These are phyloP conservation scores for Dictyophora rubrovolvata DNA, from an alignment of 768 basidiomycete genomes.

Conservation along the genomic window DNA sequence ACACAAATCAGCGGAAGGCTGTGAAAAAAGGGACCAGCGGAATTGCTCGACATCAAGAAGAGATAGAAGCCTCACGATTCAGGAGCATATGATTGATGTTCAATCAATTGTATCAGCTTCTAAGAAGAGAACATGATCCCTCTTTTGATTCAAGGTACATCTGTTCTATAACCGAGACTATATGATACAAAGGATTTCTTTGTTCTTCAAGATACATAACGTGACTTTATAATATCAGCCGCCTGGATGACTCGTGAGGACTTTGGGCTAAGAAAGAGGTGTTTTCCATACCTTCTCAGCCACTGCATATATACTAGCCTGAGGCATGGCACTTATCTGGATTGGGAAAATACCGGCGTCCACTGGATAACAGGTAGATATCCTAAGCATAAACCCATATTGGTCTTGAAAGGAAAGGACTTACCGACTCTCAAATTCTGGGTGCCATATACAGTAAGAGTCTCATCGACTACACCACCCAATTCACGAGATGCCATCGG, in stretches of 20 bases:
- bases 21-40: too few species aligned
- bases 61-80: too few species aligned
- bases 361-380: not conserved
- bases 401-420: not conserved
- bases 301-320: not conserved
- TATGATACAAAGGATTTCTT: too few species aligned
- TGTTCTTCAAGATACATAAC: not conserved
- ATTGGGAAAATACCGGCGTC: not conserved
- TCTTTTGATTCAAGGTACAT: too few species aligned
- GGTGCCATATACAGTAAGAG: constrained; percentile 24
- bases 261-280: not conserved
- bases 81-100: too few species aligned
- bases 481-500: constrained; percentile 30
- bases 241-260: not conserved
- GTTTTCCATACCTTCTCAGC: not conserved
- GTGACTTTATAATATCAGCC: not conserved
- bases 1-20: too few species aligned
- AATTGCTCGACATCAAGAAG: too few species aligned
- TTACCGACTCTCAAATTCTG: constrained; percentile 20
- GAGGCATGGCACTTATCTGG: not conserved
- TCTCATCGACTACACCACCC: constrained; percentile 27
- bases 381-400: not conserved
- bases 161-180: too few species aligned
- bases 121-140: too few species aligned
- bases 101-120: too few species aligned